Evolutionary conservation across 2,329 filamentous ascomycete genomes (phyloP).

Genomic region (Alternaria atra): DNA sequence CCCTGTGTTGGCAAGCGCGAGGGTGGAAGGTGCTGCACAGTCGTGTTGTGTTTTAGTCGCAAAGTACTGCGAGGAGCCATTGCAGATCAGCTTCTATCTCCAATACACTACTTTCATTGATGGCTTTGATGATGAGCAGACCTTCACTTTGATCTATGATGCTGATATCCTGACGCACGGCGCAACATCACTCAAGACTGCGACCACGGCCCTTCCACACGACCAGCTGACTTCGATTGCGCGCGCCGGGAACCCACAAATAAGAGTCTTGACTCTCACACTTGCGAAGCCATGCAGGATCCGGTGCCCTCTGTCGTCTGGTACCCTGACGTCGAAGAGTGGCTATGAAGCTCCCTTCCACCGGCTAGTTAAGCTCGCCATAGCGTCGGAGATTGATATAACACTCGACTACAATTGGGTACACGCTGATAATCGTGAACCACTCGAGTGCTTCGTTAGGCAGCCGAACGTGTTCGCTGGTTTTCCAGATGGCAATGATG

Average conservation of each 20-base stretch:
- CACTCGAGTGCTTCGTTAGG: slow-evolving; percentile 15
- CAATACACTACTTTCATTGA: slow-evolving; percentile 16
- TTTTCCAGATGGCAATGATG: slow-evolving; percentile 12
- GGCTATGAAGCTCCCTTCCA: slow-evolving; percentile 14
- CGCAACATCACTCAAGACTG: slow-evolving; percentile 10
- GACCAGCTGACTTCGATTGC: slow-evolving; percentile 15
- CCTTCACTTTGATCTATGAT: slow-evolving; percentile 29
- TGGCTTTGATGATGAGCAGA: slow-evolving; percentile 16
- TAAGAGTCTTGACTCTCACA: slow-evolving; percentile 15
- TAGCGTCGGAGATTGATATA: slow-evolving; percentile 20
- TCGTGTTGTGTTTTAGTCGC: slow-evolving; percentile 18
- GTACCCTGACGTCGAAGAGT: slow-evolving; percentile 6
- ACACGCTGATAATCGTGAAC: slow-evolving; percentile 14
- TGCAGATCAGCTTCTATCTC: slow-evolving; percentile 24
- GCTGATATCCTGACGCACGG: slow-evolving; percentile 26
- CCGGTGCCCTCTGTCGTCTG: slow-evolving; percentile 9
- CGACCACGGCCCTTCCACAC: slow-evolving; percentile 3
- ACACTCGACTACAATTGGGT: slow-evolving; percentile 31
- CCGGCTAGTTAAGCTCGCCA: slow-evolving; percentile 18
- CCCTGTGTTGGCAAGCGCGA: slow-evolving; percentile 18
- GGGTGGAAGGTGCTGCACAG: slow-evolving; percentile 15
- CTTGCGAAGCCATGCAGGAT: slow-evolving; percentile 20
- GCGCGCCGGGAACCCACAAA: slow-evolving; percentile 21
- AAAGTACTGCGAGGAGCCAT: slow-evolving; percentile 14
- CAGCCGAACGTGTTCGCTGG: slow-evolving; percentile 19